These are phyloP conservation scores for Fomitopsis pinicola DNA, from an alignment of 1,284 basidiomycete genomes.

Conservation along the genomic window DNA sequence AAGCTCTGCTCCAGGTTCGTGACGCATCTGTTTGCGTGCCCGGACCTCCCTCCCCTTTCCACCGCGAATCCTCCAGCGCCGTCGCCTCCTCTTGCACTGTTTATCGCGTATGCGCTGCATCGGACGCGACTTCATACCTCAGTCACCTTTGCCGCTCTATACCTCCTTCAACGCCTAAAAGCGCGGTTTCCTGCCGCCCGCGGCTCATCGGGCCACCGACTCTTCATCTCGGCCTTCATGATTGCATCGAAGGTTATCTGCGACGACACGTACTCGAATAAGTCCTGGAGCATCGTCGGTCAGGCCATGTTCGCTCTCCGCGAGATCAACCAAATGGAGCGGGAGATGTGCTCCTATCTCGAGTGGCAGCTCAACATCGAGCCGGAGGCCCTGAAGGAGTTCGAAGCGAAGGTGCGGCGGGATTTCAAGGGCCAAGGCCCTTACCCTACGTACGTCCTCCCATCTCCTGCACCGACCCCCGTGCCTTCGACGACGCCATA, in stretches of 20 bases:
- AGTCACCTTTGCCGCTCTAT: constrained; percentile 83
- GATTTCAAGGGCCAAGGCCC: constrained; percentile 57
- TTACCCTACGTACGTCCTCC: constrained; percentile 56
- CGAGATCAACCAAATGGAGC: constrained; percentile 96
- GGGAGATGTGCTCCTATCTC: constrained; percentile 90
- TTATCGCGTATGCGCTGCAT: constrained; percentile 88
- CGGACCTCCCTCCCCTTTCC: constrained; percentile 42
- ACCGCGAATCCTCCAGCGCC: constrained; percentile 38
- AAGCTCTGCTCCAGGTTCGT: constrained; percentile 74
- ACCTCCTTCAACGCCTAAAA: constrained; percentile 85
- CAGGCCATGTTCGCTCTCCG: constrained; percentile 87
- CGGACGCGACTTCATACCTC: constrained; percentile 80
- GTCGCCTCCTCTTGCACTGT: constrained; percentile 63
- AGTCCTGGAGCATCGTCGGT: constrained; percentile 92
- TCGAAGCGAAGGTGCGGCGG: constrained; percentile 56
- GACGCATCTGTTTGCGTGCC: constrained; percentile 74
- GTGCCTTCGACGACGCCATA: constrained; percentile 42
- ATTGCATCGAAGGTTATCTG: constrained; percentile 89
- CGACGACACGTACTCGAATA: constrained; percentile 96
- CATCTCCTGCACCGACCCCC: constrained; percentile 49
- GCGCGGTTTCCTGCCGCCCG: constrained; percentile 88
- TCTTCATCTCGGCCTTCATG: constrained; percentile 95
- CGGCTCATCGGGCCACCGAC: constrained; percentile 86
- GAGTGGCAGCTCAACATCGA: constrained; percentile 89
- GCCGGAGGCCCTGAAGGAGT: constrained; percentile 58